phyloP scores from a whole-genome alignment of 23 red algal genomes.

The Pyropia yezoensis region DNA sequence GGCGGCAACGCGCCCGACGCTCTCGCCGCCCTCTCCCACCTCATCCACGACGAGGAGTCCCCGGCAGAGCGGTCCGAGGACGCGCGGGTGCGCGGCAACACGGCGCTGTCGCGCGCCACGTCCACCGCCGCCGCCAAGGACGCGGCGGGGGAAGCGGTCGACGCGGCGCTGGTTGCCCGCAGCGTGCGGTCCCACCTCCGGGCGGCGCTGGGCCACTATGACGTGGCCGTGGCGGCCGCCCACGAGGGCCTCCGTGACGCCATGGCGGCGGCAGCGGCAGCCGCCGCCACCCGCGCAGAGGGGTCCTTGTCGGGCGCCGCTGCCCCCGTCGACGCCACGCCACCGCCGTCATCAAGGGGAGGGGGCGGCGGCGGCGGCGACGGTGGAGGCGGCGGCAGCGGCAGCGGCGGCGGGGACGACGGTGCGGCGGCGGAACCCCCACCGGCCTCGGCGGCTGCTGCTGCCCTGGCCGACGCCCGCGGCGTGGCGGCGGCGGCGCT shows the following conservation, averaged over 20 bases:
- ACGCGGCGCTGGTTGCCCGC: neutral
- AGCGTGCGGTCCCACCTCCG: neutral
- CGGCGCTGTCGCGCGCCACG: neutral
- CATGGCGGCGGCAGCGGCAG: neutral
- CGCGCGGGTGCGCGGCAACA: neutral
- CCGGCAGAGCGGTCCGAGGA: neutral
- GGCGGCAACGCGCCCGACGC: neutral
- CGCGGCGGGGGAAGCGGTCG: neutral
- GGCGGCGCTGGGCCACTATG: neutral
- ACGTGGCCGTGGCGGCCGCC: neutral
- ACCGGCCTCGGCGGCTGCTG: no score
- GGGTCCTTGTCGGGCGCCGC: no score
- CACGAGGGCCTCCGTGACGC: slow-evolving; percentile 1
- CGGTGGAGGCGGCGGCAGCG: no score
- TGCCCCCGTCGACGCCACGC: no score
- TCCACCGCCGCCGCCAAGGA: neutral
- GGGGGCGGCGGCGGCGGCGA: neutral
- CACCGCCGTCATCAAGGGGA: neutral
- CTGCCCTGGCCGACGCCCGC: no score
- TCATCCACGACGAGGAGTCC: slow-evolving; percentile 3
- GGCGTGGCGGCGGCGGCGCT: neutral
- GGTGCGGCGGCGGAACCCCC: no score
- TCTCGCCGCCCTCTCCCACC: slow-evolving; percentile 3
- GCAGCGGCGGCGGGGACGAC: no score
- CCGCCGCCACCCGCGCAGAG: no score